A percentile compares a stretch with the other conserved stretches of the same genome.
Conservation (phyloP, 2,329 filamentous ascomycete species). For the Xylaria sp. region DNA sequence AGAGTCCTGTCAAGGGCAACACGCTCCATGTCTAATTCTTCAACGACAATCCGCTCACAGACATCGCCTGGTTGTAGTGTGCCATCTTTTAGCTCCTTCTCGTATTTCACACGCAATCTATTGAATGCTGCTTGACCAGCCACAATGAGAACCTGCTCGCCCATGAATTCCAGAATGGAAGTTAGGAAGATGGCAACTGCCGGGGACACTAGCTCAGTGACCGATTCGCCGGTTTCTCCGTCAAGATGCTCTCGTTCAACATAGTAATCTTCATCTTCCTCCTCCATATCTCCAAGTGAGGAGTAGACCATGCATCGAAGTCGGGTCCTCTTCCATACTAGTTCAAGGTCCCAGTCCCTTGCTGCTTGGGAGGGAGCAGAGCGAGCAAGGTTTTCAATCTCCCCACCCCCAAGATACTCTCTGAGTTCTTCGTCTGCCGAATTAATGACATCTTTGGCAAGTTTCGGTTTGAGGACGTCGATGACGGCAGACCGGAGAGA, state of each 20-base stretch:
- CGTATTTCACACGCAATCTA: constrained; percentile 68
- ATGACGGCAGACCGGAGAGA: constrained; percentile 83
- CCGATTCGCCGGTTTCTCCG: constrained; percentile 64
- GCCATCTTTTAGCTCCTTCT: constrained; percentile 68
- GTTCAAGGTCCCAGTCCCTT: constrained; percentile 86
- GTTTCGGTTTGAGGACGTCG: constrained; percentile 87
- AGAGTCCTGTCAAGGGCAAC: constrained; percentile 89
- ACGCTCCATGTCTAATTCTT: constrained; percentile 92
- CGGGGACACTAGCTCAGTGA: constrained; percentile 81
- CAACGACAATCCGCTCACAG: constrained; percentile 79
- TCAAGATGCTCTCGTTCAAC: constrained; percentile 83
- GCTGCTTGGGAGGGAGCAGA: constrained; percentile 63
- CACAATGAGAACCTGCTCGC: constrained; percentile 88
- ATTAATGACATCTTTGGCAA: constrained; percentile 85
- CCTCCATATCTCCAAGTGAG: constrained; percentile 94
- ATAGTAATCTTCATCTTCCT: constrained; percentile 93
- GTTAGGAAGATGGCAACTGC: constrained; percentile 96
- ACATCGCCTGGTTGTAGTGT: constrained; percentile 59
- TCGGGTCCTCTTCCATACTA: constrained; percentile 92
- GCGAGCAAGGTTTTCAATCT: constrained; percentile 75
- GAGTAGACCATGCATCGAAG: constrained; percentile 98
- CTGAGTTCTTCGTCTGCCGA: constrained; percentile 87
- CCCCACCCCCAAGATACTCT: constrained; percentile 84
- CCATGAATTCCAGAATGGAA: constrained; percentile 92
- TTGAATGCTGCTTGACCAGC: constrained; percentile 85